Evolutionary conservation across 2,329 filamentous ascomycete species (phyloP).

Genomic region (Epichloe scottii): DNA sequence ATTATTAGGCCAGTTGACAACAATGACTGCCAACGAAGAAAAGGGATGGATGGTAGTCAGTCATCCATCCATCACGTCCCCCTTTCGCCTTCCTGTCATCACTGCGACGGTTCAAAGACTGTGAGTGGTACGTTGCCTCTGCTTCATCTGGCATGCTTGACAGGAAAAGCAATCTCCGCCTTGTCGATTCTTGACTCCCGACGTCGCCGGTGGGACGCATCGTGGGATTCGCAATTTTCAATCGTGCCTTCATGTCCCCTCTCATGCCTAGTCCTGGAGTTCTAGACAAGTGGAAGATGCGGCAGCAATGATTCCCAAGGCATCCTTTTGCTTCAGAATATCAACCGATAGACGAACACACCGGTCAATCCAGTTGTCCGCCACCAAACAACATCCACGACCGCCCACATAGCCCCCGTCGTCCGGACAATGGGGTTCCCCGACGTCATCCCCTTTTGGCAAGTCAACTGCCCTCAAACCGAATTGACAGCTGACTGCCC

Average conservation of each 20-base stretch:
- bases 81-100: no score
- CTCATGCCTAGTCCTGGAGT: background rate
- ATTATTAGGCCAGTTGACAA: no score
- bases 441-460: constrained; percentile 55
- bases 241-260: background rate
- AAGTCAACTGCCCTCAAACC: constrained; percentile 58
- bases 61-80: no score
- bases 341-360: no score
- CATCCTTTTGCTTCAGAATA: no score
- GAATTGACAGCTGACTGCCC: constrained; percentile 58
- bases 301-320: no score
- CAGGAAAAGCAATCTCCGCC: constrained; percentile 1
- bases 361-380: background rate
- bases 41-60: no score
- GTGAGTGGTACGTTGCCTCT: no score
- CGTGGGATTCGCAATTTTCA: background rate
- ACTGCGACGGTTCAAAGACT: no score
- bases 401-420: background rate
- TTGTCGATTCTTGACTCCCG: background rate
- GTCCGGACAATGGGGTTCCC: constrained; percentile 23
- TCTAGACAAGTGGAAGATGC: background rate
- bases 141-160: background rate
- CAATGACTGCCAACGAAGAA: no score
- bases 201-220: background rate
- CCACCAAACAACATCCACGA: background rate